Evolutionary conservation across 164 flowering plant species (phyloP).

Genomic region (Annona squamosa): DNA sequence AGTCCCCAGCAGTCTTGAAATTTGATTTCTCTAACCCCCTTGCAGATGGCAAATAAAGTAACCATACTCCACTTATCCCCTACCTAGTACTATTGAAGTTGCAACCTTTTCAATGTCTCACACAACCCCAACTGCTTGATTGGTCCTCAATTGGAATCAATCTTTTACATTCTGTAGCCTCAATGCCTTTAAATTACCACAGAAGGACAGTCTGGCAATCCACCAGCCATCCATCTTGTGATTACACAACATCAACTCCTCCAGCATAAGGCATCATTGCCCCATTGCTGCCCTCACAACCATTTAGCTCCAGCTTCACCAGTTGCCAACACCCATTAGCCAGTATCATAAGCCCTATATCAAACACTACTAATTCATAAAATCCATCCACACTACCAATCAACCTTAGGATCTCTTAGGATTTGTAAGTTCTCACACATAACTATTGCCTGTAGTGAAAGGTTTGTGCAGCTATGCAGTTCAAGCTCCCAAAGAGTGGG

Average conservation of each 20-base stretch:
- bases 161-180: constrained; percentile 55
- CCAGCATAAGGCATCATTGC: constrained; percentile 83
- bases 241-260: constrained; percentile 62
- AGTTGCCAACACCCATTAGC: constrained; percentile 84
- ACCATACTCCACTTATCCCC: constrained; percentile 48
- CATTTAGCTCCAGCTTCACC: constrained; percentile 77
- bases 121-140: constrained; percentile 71
- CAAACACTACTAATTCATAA: constrained; percentile 54
- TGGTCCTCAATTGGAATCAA: constrained; percentile 55
- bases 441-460: constrained; percentile 49
- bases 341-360: constrained; percentile 77
- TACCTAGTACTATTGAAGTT: constrained; percentile 73
- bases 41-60: constrained; percentile 63
- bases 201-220: constrained; percentile 63
- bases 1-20: constrained; percentile 89
- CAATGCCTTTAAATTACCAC: constrained; percentile 83
- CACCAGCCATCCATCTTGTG: constrained; percentile 91
- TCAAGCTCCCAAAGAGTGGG: constrained; percentile 73
- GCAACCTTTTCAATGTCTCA: constrained; percentile 56
- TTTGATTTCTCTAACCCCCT: constrained; percentile 45
- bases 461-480: constrained; percentile 64
- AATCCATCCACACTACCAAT: constrained; percentile 57
- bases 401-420: constrained; percentile 42
- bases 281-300: constrained; percentile 98
- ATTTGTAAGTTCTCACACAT: constrained; percentile 61